These are phyloP conservation scores for Ophiocordyceps camponoti-leonardi DNA, from an alignment of 2,329 filamentous ascomycete species.

Conservation along the genomic window DNA sequence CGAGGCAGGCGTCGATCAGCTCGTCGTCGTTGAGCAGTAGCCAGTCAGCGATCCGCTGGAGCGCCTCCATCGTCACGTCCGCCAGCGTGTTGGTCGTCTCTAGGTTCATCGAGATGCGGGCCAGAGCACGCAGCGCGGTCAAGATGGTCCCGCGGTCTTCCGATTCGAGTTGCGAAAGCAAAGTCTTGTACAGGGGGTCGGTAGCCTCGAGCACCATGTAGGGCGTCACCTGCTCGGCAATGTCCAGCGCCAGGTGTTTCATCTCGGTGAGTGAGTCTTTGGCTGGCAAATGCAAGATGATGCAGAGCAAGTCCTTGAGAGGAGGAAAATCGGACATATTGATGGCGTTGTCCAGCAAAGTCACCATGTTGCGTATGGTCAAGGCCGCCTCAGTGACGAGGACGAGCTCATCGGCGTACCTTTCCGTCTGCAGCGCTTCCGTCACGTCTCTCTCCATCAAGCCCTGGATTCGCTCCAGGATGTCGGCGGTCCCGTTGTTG, in stretches of 20 bases:
- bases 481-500: slow-evolving; percentile 31
- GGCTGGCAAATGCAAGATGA: slow-evolving; percentile 61
- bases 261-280: slow-evolving; percentile 62
- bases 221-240: slow-evolving; percentile 76
- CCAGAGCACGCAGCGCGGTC: slow-evolving; percentile 63
- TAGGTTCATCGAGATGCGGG: slow-evolving; percentile 74
- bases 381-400: slow-evolving; percentile 74
- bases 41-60: slow-evolving; percentile 57
- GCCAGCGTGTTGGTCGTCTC: slow-evolving; percentile 63
- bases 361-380: slow-evolving; percentile 91
- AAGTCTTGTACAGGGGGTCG: slow-evolving; percentile 63
- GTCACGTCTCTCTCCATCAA: slow-evolving; percentile 42
- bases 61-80: slow-evolving; percentile 44
- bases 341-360: slow-evolving; percentile 71
- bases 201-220: slow-evolving; percentile 55
- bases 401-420: slow-evolving; percentile 53
- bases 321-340: slow-evolving; percentile 62
- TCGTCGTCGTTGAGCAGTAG: slow-evolving; percentile 79
- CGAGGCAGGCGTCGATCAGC: slow-evolving; percentile 69
- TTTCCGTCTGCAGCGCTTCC: slow-evolving; percentile 55
- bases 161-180: slow-evolving; percentile 47
- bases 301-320: slow-evolving; percentile 66
- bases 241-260: slow-evolving; percentile 81
- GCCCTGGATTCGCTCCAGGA: slow-evolving; percentile 49
- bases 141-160: slow-evolving; percentile 70